A percentile compares a stretch with the other conserved stretches of the same genome.
phyloP scores from a whole-genome alignment of 805 yeast genomes.

The Clavispora vitiphila region DNA sequence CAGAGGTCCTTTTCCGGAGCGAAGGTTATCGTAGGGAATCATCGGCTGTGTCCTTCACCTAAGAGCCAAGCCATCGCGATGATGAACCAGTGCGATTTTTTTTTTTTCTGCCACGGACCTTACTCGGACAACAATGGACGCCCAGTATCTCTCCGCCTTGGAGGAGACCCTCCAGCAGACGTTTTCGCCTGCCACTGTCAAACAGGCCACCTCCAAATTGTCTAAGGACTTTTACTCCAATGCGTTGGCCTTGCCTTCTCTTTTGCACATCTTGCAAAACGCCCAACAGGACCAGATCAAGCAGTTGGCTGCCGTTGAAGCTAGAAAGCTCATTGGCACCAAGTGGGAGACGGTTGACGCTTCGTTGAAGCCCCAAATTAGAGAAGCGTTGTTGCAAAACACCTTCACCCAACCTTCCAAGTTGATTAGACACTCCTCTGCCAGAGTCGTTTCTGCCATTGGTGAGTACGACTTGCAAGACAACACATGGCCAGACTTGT shows the following conservation, averaged over 20 bases:
- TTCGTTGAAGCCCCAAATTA: conserved; percentile 53
- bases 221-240: conserved; percentile 69
- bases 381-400: conserved; percentile 60
- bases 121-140: conserved; percentile 48
- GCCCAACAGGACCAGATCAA: conserved; percentile 67
- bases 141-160: conserved; percentile 61
- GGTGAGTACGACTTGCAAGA: conserved; percentile 67
- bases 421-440: conserved; percentile 78
- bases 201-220: conserved; percentile 73
- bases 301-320: conserved; percentile 95
- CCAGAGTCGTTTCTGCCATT: conserved; percentile 85
- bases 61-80: conserved; percentile 7
- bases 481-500: conserved; percentile 68
- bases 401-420: conserved; percentile 63
- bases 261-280: conserved; percentile 74
- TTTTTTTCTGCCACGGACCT: conserved; percentile 2
- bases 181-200: conserved; percentile 76
- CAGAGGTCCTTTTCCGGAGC: too few relatives aligned
- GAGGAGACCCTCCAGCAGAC: conserved; percentile 77
- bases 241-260: conserved; percentile 70
- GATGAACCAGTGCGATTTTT: conserved; percentile 1
- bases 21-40: background rate
- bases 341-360: conserved; percentile 62
- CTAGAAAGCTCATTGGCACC: conserved; percentile 70
- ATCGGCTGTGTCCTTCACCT: conserved; percentile 5